These are phyloP conservation scores for Telfairia occidentalis DNA, from an alignment of 331 rosid species.

Conservation along the genomic window DNA sequence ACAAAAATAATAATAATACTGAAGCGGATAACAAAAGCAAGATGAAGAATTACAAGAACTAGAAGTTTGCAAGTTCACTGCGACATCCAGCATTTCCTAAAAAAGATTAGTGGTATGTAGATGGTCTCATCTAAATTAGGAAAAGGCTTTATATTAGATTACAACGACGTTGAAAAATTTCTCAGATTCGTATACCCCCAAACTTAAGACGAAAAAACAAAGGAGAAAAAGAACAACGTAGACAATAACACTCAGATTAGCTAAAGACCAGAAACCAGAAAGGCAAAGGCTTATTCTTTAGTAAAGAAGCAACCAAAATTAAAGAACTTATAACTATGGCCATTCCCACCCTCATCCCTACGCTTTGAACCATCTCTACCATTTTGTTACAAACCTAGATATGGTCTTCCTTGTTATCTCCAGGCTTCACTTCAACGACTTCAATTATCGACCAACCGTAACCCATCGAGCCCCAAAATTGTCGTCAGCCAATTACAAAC, in stretches of 20 bases:
- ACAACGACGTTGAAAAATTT: not conserved
- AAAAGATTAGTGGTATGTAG: conserved; percentile 1
- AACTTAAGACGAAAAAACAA: not conserved
- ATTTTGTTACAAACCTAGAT: conserved; percentile 6
- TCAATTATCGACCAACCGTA: not conserved
- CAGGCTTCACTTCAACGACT: not conserved
- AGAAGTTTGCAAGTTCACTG: not conserved
- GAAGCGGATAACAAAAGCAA: not conserved
- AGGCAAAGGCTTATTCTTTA: conserved; percentile 4
- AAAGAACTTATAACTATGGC: conserved; percentile 4
- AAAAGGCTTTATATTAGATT: conserved; percentile 5
- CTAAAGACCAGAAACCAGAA: conserved; percentile 6
- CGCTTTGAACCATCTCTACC: not conserved
- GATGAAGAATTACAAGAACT: not conserved
- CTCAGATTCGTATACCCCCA: conserved; percentile 12
- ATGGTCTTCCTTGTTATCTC: not conserved
- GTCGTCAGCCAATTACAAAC: conserved; percentile 76
- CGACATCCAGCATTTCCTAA: not conserved
- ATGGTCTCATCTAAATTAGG: not conserved
- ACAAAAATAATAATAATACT: too few species aligned
- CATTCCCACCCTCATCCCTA: not conserved
- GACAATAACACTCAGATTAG: not conserved
- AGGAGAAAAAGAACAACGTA: not conserved
- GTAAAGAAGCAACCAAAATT: not conserved
- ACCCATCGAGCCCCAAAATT: conserved; percentile 61